Base-by-base conservation (phyloP, 768 basidiomycete species). In the Solioccasus polychromus region DNA sequence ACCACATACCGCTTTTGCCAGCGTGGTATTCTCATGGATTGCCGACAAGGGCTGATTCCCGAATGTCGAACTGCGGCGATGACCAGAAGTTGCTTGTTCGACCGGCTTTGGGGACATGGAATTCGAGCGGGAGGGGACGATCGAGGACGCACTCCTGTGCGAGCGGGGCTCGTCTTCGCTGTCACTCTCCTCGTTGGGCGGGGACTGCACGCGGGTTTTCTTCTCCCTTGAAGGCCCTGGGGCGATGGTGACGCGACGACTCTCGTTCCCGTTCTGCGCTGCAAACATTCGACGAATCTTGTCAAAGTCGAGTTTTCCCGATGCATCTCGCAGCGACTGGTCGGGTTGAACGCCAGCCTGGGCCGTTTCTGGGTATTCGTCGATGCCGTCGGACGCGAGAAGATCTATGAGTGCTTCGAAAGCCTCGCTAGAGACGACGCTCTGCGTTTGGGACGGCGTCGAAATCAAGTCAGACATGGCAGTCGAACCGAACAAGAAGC, bases 401-500 rank as follows among this genome's bases (percentile, higher is more conserved):
- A 65, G 53, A 24, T 65, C 63, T 22, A 67, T 63, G 39, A 65
- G 58, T 0, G 42, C 40, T 14, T 65, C 63, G 30, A 65, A 65
- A 9, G 53, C 51, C 7, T 57, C 51, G 23, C 42, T 58, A 4
- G 53, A 49, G 52, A 52, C 52, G 2, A 30, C 2, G 41, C 50
- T 58, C 19, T 44, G 55, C 2, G 55, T 34, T 22, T 46, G 61
- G 9, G 61, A 50, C 3, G 55, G 61, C 3, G 58, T 63, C 2
- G 58, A 52, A 24, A 62, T 50, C 48, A 50, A 37, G 45, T 62
- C 57, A 10, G 57, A 52, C 60, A 62, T 59, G 45, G 19, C 19
- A 22, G 7, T 34, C 8, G 32, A 34, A 34, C 32, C 17, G 7
- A n/a, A n/a, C n/a, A n/a, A n/a, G n/a, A n/a, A n/a, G n/a, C n/a